phyloP scores from a whole-genome alignment of 495 filamentous ascomycete species.

The Lichenothelia convexa region DNA sequence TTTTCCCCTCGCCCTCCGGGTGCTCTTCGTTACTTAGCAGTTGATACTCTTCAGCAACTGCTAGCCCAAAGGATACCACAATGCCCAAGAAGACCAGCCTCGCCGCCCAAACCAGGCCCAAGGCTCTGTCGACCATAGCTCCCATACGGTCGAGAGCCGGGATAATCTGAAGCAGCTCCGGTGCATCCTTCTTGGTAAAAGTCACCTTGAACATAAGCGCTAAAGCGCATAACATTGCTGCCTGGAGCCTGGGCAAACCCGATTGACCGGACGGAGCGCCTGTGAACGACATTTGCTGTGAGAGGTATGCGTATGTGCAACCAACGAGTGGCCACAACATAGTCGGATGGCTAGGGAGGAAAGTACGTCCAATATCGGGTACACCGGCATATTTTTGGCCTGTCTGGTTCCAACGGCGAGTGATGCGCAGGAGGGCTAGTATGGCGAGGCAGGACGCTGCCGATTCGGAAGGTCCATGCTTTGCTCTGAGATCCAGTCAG shows the following conservation, averaged over 20 bases:
- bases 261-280: no score
- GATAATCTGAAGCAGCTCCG: slow-evolving; percentile 65
- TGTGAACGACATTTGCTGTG: no score
- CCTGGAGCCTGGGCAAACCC: slow-evolving; percentile 3
- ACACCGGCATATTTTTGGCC: slow-evolving; percentile 85
- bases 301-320: slow-evolving; percentile 37
- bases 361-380: slow-evolving; percentile 59
- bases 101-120: no score
- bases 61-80: no score
- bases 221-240: slow-evolving; percentile 18
- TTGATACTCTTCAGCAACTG: no score
- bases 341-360: slow-evolving; percentile 39
- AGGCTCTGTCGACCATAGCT: no score
- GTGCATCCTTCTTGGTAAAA: slow-evolving; percentile 68
- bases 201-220: slow-evolving; percentile 70
- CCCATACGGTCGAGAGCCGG: no score
- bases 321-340: slow-evolving; percentile 62
- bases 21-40: no score
- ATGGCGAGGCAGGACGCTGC: slow-evolving; percentile 19
- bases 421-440: slow-evolving; percentile 29
- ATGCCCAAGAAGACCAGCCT: no score
- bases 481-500: no score
- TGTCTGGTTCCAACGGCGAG: slow-evolving; percentile 83
- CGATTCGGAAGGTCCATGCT: no score
- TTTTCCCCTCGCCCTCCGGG: no score